Conservation (phyloP, 116 monocot genomes). For the Trichopus zeylanicus region DNA sequence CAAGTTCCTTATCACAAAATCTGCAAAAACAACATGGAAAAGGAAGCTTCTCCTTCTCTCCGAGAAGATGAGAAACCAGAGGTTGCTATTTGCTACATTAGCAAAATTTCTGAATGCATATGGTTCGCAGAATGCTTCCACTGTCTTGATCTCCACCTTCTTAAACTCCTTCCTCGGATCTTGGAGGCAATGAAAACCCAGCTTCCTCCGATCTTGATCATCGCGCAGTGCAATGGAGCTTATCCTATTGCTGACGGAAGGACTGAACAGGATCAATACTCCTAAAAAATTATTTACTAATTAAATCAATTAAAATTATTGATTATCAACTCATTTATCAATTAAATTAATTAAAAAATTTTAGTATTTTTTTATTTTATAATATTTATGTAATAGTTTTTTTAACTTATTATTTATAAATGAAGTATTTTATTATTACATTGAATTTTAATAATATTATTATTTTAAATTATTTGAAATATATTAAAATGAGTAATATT, state of each 20-base stretch:
- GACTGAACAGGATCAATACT: too few relatives aligned
- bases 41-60: background rate
- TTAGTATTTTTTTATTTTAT: too few relatives aligned
- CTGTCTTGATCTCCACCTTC: conserved; percentile 22
- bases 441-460: too few relatives aligned
- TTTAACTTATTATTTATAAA: too few relatives aligned
- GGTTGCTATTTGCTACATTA: background rate
- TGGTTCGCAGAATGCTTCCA: conserved; percentile 26
- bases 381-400: too few relatives aligned
- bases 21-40: background rate
- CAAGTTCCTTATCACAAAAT: conserved; percentile 13
- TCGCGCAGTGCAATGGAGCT: conserved; percentile 41
- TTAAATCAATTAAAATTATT: too few relatives aligned
- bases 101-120: conserved; percentile 41
- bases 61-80: background rate
- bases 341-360: too few relatives aligned
- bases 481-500: too few relatives aligned
- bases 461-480: too few relatives aligned
- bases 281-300: too few relatives aligned
- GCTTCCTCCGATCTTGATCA: conserved; percentile 29
- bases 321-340: too few relatives aligned
- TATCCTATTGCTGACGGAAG: conserved; percentile 21
- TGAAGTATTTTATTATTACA: too few relatives aligned
- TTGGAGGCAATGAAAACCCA: conserved; percentile 35
- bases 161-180: conserved; percentile 38